Base-by-base conservation (phyloP, 1,284 basidiomycete species). In the Trametes polyzona region DNA sequence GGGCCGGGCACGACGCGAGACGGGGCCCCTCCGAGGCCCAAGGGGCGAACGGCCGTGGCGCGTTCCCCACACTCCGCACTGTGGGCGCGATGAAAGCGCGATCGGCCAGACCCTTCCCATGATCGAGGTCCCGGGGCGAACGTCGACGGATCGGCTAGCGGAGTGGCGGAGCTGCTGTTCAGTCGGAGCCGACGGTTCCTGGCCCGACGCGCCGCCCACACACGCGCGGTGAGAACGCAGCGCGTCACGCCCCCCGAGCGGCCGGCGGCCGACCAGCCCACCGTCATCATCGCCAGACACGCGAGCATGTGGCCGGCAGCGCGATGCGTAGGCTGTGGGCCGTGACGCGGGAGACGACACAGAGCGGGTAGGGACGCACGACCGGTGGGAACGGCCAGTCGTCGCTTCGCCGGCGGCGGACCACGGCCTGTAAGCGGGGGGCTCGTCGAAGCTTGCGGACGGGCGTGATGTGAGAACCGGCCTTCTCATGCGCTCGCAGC, bases 131-230 rank as follows among this genome's bases (percentile, higher is more conserved):
- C 52, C 37, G 40, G 52, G 36, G 23, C 36, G 52, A n/a, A 29
- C 30, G 52, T 54, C 44, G 30, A 54, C 29, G 39, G 39, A 36
- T 47, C 43, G 47, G 41, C 41, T 46, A 41, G 44, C 58, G 58
- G 58, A 60, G 58, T 60, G 39, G 58, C 58, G 58, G 58, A 57
- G 55, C 23, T 24, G 47, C 47, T 24, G 47, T 51, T 60, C 43
- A 46, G 51, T 56, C 58, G 58, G 58, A 60, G 58, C 58, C 58
- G 58, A 60, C 51, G 43, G 32, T 24, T 12, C 36, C 35, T 36
- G 14, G 11, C 46, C 33, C 46, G 33, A 23, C 17, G 21, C 43
- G 26, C 33, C 36, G 26, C 40, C 39, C 44, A 16, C 29, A 35
- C 14, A 37, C n/a, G 44, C 43, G 26, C n/a, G n/a, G n/a, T n/a